Evolutionary conservation across 345 rosid species (phyloP).

Genomic region (Hibiscus syriacus): DNA sequence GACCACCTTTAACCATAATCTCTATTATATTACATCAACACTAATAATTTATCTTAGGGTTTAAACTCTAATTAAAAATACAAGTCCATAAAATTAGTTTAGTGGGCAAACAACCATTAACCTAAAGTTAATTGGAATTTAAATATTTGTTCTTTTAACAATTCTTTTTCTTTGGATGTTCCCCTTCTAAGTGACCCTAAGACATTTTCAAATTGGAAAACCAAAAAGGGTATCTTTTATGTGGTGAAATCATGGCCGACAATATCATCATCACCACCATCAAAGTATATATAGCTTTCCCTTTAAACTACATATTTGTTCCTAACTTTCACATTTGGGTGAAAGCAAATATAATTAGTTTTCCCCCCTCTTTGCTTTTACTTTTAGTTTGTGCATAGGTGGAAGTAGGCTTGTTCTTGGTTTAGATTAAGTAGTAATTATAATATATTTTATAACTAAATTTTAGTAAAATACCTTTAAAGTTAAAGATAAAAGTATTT

Average conservation of each 20-base stretch:
- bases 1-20: no score
- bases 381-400: conserved; percentile 34
- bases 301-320: conserved; percentile 40
- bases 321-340: conserved; percentile 53
- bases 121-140: background rate
- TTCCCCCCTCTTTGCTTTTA: conserved; percentile 10
- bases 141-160: background rate
- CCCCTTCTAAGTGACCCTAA: conserved; percentile 9
- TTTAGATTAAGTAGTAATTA: background rate
- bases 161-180: background rate
- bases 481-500: no score
- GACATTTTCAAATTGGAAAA: conserved; percentile 6
- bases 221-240: conserved; percentile 5
- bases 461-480: no score
- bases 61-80: no score
- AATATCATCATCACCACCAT: conserved; percentile 28
- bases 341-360: no score
- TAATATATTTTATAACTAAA: no score
- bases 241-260: conserved; percentile 54
- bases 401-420: background rate
- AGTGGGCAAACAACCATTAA: background rate
- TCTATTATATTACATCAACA: no score
- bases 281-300: conserved; percentile 30
- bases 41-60: no score
- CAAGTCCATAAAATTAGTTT: background rate